These are phyloP conservation scores for Diaporthe vaccinii DNA, from an alignment of 2,329 filamentous ascomycete genomes.

Conservation along the genomic window DNA sequence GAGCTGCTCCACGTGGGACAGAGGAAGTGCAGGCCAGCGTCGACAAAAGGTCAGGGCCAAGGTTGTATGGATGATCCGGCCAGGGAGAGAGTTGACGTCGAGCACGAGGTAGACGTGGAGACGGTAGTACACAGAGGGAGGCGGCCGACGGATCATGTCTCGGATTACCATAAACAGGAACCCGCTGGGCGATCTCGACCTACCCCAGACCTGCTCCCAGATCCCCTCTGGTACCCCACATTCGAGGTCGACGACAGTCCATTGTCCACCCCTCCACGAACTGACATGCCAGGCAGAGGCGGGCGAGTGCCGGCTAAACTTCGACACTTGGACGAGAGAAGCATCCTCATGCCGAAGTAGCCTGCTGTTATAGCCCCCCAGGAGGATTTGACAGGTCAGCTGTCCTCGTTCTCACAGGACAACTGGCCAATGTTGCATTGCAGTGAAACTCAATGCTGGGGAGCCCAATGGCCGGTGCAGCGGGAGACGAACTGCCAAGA, in stretches of 20 bases:
- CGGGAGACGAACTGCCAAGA: constrained; percentile 20
- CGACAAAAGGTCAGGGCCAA: not conserved
- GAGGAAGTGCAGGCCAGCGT: not conserved
- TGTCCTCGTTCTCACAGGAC: not conserved
- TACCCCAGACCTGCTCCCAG: constrained; percentile 33
- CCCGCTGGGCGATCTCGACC: constrained; percentile 16
- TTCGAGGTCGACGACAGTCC: constrained; percentile 18
- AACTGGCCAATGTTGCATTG: constrained; percentile 37
- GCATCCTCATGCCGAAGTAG: not conserved
- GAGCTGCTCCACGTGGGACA: not conserved
- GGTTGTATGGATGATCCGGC: not conserved
- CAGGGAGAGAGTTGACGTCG: not conserved
- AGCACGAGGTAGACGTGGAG: not conserved
- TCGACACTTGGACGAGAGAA: not conserved
- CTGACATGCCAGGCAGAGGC: not conserved
- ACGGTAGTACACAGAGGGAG: too few relatives aligned
- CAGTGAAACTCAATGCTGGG: constrained; percentile 13
- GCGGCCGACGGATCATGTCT: not conserved
- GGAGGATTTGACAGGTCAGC: constrained; percentile 19
- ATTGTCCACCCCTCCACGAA: not conserved
- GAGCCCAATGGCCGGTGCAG: constrained; percentile 1
- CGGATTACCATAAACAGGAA: constrained; percentile 39
- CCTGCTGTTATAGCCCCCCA: not conserved
- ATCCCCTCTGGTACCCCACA: constrained; percentile 36
- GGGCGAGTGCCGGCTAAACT: not conserved